Conservation (phyloP, 2,329 filamentous ascomycete species). For the Penicillium concentricum region DNA sequence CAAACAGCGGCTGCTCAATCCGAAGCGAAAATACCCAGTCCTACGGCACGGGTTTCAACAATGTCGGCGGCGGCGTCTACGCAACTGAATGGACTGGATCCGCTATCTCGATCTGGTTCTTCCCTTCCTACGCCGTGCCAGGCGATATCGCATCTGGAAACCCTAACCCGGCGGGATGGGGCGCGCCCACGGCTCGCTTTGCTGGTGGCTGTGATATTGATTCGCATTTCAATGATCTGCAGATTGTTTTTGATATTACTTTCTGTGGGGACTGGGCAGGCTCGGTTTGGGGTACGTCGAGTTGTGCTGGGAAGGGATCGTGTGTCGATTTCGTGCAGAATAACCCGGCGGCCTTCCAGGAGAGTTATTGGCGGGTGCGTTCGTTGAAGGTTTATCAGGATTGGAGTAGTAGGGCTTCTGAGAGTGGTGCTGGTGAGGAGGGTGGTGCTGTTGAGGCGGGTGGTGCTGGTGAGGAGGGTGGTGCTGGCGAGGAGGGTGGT, state of each 20-base stretch:
- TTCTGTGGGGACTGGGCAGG: conserved; percentile 91
- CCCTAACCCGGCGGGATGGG: conserved; percentile 70
- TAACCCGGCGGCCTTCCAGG: conserved; percentile 67
- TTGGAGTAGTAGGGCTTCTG: not conserved
- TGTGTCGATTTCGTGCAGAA: conserved; percentile 71
- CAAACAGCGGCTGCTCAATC: conserved; percentile 61
- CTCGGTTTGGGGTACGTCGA: conserved; percentile 60
- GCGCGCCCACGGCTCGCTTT: conserved; percentile 67
- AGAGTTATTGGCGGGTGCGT: conserved; percentile 77
- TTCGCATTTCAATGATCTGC: conserved; percentile 66
- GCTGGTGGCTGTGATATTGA: conserved; percentile 69
- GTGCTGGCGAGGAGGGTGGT: not conserved
- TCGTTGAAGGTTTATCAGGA: conserved; percentile 64
- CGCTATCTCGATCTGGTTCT: conserved; percentile 79
- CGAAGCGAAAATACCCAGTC: conserved; percentile 49
- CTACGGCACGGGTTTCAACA: conserved; percentile 71
- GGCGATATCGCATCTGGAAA: conserved; percentile 57
- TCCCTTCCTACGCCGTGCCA: conserved; percentile 67
- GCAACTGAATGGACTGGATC: conserved; percentile 73
- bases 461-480: no score
- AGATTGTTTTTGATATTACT: conserved; percentile 72
- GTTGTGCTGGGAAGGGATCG: conserved; percentile 59
- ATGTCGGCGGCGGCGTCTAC: conserved; percentile 66
- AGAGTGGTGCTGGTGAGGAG: not conserved
- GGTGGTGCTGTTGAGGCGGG: no score